Conservation (phyloP, 208 protist genomes). For the Trypanosoma cruzi region DNA sequence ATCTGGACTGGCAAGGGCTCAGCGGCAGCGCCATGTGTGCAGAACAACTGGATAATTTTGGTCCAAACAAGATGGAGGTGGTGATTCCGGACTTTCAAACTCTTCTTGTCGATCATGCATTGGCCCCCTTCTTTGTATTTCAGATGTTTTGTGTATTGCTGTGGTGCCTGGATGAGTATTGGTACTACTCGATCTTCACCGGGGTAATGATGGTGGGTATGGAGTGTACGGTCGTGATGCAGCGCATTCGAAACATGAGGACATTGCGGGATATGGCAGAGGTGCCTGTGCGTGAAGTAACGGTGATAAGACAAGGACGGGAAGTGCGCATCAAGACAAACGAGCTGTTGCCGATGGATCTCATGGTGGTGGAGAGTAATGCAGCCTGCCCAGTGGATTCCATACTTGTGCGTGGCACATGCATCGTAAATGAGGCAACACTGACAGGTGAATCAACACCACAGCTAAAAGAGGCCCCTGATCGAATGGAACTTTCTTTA, state of each 20-base stretch:
- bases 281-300: conserved; percentile 81
- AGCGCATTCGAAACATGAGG: conserved; percentile 94
- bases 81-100: conserved; percentile 95
- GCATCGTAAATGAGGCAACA: conserved; percentile 98
- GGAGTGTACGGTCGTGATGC: conserved; percentile 96
- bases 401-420: conserved; percentile 94
- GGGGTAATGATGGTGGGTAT: conserved; percentile 97
- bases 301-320: conserved; percentile 68
- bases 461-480: conserved; percentile 94
- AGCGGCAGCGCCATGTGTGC: conserved; percentile 43
- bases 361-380: conserved; percentile 90
- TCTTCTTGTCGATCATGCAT: conserved; percentile 96
- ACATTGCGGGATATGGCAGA: conserved; percentile 93
- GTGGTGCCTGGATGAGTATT: conserved; percentile 98
- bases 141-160: conserved; percentile 98
- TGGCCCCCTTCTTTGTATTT: conserved; percentile 99
- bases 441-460: conserved; percentile 99
- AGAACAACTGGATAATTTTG: conserved; percentile 74
- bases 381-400: conserved; percentile 94
- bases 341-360: conserved; percentile 95
- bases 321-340: conserved; percentile 64
- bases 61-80: conserved; percentile 93
- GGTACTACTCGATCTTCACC: conserved; percentile 98
- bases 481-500: conserved; percentile 64
- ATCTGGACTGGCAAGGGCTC: conserved; percentile 74